phyloP scores from a whole-genome alignment of 108 stramenopile species.

The Cyclotella atomus region DNA sequence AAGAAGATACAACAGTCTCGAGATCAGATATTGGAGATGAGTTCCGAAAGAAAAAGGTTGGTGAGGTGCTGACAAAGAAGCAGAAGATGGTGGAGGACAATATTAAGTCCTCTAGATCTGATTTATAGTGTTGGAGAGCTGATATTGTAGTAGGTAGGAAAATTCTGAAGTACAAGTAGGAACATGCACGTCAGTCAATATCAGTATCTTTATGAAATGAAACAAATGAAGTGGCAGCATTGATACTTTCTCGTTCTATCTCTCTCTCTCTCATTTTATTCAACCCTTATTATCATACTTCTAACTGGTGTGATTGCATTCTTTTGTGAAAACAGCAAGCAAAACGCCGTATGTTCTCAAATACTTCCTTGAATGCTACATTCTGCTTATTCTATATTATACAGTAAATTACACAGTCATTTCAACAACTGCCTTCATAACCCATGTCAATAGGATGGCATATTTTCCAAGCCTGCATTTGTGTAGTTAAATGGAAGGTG shows the following conservation, averaged over 20 bases:
- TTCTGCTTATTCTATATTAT: background rate
- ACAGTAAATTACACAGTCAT: background rate
- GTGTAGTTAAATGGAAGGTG: background rate
- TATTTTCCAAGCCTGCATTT: conserved; percentile 1
- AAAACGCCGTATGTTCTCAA: background rate
- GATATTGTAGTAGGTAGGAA: too few relatives aligned
- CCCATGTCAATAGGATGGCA: background rate
- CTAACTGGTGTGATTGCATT: too few relatives aligned
- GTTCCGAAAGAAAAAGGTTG: conserved; percentile 26
- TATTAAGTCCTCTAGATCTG: conserved; percentile 15
- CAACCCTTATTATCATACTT: too few relatives aligned
- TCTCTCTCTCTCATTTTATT: too few relatives aligned
- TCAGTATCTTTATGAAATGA: too few relatives aligned
- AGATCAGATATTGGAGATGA: conserved; percentile 15
- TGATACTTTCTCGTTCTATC: too few relatives aligned
- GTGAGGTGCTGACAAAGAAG: conserved; percentile 29
- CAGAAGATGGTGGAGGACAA: conserved; percentile 16
- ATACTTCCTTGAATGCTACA: background rate
- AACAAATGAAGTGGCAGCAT: too few relatives aligned
- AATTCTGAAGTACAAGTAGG: too few relatives aligned
- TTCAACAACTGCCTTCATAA: background rate
- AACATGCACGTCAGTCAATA: too few relatives aligned
- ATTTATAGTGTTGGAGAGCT: too few relatives aligned
- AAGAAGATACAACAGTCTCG: background rate
- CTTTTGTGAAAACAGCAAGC: too few relatives aligned